A percentile compares a stretch with the other conserved stretches of the same genome.
These are phyloP conservation scores for Hippophae rhamnoides DNA, from an alignment of 306 rosid species.

Conservation along the genomic window DNA sequence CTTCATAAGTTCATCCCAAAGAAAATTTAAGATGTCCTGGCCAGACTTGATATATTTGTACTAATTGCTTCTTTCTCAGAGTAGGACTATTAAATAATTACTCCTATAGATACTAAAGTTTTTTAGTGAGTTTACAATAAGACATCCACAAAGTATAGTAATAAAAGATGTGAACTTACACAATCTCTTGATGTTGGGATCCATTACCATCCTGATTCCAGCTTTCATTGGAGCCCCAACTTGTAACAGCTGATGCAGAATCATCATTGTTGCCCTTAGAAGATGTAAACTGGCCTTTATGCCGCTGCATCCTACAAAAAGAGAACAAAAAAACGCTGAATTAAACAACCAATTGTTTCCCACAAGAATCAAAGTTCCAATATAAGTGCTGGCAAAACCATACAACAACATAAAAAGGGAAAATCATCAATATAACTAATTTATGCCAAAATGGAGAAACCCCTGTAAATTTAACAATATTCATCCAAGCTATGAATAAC, in stretches of 20 bases:
- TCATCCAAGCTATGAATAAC: too few relatives aligned
- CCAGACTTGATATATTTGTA: background rate
- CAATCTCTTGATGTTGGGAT: conserved; percentile 53
- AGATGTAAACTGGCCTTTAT: conserved; percentile 72
- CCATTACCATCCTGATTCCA: conserved; percentile 40
- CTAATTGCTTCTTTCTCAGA: background rate
- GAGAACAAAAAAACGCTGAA: conserved; percentile 2
- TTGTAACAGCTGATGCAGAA: conserved; percentile 41
- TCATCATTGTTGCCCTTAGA: conserved; percentile 55
- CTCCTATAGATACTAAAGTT: background rate
- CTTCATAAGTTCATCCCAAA: too few relatives aligned
- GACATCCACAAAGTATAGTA: background rate
- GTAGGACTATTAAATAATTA: background rate
- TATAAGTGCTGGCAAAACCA: background rate
- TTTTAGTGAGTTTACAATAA: background rate
- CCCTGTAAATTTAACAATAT: too few relatives aligned
- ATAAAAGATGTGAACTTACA: conserved; percentile 41
- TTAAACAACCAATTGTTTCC: background rate
- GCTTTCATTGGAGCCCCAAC: conserved; percentile 44
- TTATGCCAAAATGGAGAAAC: too few relatives aligned
- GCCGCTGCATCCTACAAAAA: conserved; percentile 60
- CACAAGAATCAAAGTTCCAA: background rate
- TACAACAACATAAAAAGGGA: background rate
- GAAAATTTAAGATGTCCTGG: background rate
- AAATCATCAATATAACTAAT: too few relatives aligned